Evolutionary conservation across 257 asterid species (phyloP), one percentile per base, ranked within the genome.

Genomic region (Coffea eugenioides): DNA sequence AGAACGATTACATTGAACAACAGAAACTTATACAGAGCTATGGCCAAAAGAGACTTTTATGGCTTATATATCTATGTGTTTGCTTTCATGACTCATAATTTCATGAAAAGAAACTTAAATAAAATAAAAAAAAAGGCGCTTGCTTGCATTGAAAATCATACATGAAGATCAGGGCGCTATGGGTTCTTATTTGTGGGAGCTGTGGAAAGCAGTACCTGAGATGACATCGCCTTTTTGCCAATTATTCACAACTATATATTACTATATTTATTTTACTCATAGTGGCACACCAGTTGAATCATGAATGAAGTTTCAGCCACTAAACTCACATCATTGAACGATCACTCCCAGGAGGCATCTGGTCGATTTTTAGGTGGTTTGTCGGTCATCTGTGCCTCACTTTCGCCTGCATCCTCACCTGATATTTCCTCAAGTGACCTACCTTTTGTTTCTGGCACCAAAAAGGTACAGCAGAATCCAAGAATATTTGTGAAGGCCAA

Each of bases 401-500:
- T 39, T 31, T 68, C 9, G 13, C 56, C 71, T 54, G 20, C 77
- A 61, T 83, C 86, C 78, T 83, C 86, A 16, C 86, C 86, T 11
- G 86, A 83, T 41, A 83, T 83, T 59, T 79, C 83, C 64, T 83
- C 83, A 36, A 83, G 86, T 3, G 86, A 83, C 67, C 78, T 69
- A 41, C 86, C 86, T 61, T 83, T 83, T 6, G 86, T 83, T 54
- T 83, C 86, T 16, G 83, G 10, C 77, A 83, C 86, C 72, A 83
- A 75, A 52, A 83, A 83, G n/a, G 81, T 83, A 16, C 48, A 83
- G 77, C 79, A 79, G 64, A 83, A 83, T n/a, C 86, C 86, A 46
- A 83, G 83, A 76, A 83, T 75, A 69, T 83, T 83, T 12, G 86
- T 83, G 81, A 83, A 79, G 20, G 86, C 81, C 72, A 83, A 62